phyloP scores from a whole-genome alignment of 768 basidiomycete genomes.

The Cubamyces lactineus region DNA sequence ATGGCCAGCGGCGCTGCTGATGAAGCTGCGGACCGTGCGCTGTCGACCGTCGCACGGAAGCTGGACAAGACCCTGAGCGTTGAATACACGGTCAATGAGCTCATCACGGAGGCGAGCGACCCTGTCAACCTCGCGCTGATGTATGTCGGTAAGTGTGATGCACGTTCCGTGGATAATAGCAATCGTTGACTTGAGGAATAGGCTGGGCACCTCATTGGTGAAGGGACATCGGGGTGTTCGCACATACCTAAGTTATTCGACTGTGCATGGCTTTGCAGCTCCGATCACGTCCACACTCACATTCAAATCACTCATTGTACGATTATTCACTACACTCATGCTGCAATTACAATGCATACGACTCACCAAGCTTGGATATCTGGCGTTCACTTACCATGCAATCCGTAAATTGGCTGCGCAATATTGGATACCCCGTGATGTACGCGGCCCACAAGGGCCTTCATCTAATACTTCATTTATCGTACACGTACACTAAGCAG shows the following conservation, averaged over 20 bases:
- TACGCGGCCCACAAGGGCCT: too few relatives aligned
- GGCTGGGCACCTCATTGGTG: constrained; percentile 48
- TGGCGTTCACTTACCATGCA: too few relatives aligned
- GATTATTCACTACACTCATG: background rate
- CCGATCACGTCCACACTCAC: too few relatives aligned
- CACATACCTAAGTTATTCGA: background rate
- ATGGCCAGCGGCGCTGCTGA: constrained; percentile 69
- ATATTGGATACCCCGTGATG: too few relatives aligned
- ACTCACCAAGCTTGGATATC: too few relatives aligned
- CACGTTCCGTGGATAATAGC: background rate
- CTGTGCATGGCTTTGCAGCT: too few relatives aligned
- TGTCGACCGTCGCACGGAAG: constrained; percentile 79
- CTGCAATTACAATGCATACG: too few relatives aligned
- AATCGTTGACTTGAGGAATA: constrained; percentile 22
- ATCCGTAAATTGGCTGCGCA: too few relatives aligned
- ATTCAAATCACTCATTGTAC: background rate
- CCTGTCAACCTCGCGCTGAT: constrained; percentile 75
- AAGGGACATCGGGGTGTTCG: background rate
- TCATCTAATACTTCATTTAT: too few relatives aligned
- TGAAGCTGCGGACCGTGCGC: constrained; percentile 89
- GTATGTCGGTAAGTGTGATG: constrained; percentile 58
- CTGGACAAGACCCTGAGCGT: constrained; percentile 85
- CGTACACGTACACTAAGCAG: too few relatives aligned
- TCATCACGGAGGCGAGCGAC: constrained; percentile 89
- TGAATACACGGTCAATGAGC: constrained; percentile 91